Percentiles rank a stretch among this genome's conserved stretches.
Conservation (phyloP, 306 rosid genomes). For the Morella rubra region DNA sequence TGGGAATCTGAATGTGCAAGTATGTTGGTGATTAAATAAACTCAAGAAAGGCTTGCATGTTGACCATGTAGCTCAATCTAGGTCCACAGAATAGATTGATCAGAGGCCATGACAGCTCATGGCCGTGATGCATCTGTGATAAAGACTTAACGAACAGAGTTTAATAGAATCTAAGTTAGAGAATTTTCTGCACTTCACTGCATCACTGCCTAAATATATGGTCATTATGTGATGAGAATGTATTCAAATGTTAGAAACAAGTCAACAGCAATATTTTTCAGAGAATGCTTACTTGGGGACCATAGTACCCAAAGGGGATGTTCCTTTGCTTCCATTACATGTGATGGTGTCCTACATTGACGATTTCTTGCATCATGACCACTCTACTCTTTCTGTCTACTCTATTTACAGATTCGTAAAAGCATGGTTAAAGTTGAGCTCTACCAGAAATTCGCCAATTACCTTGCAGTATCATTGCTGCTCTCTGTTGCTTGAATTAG, state of each 20-base stretch:
- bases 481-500: constrained; percentile 75
- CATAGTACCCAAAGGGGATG: no score
- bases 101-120: neutral
- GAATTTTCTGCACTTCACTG: constrained; percentile 3
- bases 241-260: no score
- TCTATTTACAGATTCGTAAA: constrained; percentile 50
- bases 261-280: no score
- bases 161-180: no score
- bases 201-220: neutral
- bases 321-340: no score
- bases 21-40: neutral
- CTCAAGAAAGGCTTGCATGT: neutral
- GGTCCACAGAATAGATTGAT: neutral
- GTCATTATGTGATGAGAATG: no score
- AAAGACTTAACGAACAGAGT: neutral
- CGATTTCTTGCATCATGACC: no score
- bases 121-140: neutral
- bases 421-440: constrained; percentile 68
- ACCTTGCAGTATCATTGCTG: constrained; percentile 71
- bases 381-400: constrained; percentile 1
- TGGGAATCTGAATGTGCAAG: neutral
- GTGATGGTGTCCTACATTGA: no score
- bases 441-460: constrained; percentile 77
- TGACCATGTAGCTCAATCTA: constrained; percentile 2
- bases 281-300: no score